Evolutionary conservation across 225 moss, liverwort and hornwort species (phyloP).

Genomic region (Takakia lepidozioides): DNA sequence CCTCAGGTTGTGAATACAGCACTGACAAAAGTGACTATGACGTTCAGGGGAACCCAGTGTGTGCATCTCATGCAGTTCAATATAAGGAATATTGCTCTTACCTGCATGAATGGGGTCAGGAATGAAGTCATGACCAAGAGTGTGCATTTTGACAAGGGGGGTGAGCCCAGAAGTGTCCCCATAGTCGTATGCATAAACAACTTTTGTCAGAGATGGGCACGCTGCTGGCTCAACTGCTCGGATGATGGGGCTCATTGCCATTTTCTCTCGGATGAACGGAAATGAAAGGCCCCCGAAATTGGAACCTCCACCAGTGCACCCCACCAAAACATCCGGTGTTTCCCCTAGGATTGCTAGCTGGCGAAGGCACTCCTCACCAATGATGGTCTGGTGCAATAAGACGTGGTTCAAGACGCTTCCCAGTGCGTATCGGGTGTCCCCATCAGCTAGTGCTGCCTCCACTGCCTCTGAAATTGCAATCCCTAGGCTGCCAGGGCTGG

Average conservation of each 20-base stretch:
- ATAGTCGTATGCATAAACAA: conserved; percentile 35
- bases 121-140: conserved; percentile 42
- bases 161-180: conserved; percentile 37
- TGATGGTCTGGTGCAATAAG: conserved; percentile 43
- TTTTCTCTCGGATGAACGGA: conserved; percentile 34
- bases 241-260: conserved; percentile 36
- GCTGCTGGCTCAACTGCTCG: conserved; percentile 46
- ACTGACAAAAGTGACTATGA: too few relatives aligned
- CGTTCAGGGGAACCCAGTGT: too few relatives aligned
- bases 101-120: conserved; percentile 51
- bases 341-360: conserved; percentile 32
- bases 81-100: too few relatives aligned
- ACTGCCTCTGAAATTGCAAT: conserved; percentile 44
- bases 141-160: conserved; percentile 50
- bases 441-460: conserved; percentile 28
- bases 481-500: conserved; percentile 34
- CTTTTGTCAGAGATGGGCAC: conserved; percentile 40
- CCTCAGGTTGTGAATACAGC: too few relatives aligned
- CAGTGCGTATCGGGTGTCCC: conserved; percentile 32
- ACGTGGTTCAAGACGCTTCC: conserved; percentile 50
- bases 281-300: conserved; percentile 46
- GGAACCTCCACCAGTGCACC: conserved; percentile 42
- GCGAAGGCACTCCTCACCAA: conserved; percentile 38
- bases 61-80: too few relatives aligned
- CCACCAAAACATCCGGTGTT: conserved; percentile 35